Percentiles rank a stretch among this genome's conserved stretches.
Evolutionary conservation across 1,284 basidiomycete genomes (phyloP).

Genomic region (Ceratobasidium sp.): DNA sequence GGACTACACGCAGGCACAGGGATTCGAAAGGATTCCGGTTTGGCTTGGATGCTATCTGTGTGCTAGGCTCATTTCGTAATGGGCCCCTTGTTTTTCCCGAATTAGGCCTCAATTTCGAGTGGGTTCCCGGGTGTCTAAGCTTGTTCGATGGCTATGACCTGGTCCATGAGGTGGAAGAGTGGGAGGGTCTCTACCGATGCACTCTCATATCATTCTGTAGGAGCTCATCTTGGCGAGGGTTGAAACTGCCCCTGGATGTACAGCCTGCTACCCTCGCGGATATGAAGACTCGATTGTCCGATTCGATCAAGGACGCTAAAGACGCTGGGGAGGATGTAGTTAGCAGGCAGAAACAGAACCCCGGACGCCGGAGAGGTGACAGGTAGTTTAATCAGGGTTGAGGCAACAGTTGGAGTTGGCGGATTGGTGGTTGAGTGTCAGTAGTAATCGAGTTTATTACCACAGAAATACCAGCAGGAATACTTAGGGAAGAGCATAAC

Average conservation of each 20-base stretch:
- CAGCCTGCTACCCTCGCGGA: too few species aligned
- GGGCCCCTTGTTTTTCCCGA: neutral
- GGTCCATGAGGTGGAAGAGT: neutral
- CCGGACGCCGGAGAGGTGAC: too few species aligned
- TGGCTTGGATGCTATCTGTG: conserved; percentile 16
- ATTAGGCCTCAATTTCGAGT: conserved; percentile 1
- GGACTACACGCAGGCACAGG: neutral
- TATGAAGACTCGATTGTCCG: too few species aligned
- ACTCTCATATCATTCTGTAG: conserved; percentile 2
- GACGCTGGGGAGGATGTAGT: too few species aligned
- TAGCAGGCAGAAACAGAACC: too few species aligned
- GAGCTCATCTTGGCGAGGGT: neutral
- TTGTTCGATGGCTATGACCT: conserved; percentile 31
- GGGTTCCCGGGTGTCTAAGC: neutral
- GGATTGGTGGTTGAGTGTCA: too few species aligned
- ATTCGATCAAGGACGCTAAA: too few species aligned
- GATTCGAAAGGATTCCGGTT: neutral
- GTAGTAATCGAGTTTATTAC: too few species aligned
- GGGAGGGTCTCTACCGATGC: neutral
- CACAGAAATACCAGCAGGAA: too few species aligned
- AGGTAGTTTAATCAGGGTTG: too few species aligned
- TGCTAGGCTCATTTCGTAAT: neutral
- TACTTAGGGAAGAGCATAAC: too few species aligned
- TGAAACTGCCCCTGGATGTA: neutral
- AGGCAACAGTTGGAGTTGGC: too few species aligned